Evolutionary conservation across 306 rosid species (phyloP).

Genomic region (Trifolium fragiferum): DNA sequence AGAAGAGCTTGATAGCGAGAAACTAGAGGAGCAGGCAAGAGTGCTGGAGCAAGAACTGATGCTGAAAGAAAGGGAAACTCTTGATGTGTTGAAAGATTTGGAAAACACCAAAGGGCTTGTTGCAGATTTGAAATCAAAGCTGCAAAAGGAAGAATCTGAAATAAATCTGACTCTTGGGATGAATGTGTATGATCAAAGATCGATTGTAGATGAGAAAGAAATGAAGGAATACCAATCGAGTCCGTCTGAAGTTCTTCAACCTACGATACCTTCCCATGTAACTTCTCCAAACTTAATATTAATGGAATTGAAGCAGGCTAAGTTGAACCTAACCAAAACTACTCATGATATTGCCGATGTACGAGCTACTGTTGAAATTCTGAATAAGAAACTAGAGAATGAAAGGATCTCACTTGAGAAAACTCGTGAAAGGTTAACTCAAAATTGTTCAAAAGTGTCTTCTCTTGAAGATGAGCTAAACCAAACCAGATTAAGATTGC

Average conservation of each 20-base stretch:
- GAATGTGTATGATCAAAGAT: constrained; percentile 15
- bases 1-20: constrained; percentile 35
- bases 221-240: constrained; percentile 33
- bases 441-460: constrained; percentile 60
- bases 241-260: constrained; percentile 13
- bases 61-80: constrained; percentile 56
- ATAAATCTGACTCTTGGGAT: constrained; percentile 3
- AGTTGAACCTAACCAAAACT: constrained; percentile 75
- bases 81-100: constrained; percentile 56
- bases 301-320: constrained; percentile 88
- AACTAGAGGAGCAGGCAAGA: constrained; percentile 48
- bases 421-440: constrained; percentile 70
- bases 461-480: constrained; percentile 82
- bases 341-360: constrained; percentile 74
- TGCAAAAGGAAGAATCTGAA: constrained; percentile 48
- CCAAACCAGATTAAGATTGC: constrained; percentile 66
- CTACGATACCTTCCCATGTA: constrained; percentile 27
- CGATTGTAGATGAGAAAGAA: constrained; percentile 27
- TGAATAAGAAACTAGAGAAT: constrained; percentile 73
- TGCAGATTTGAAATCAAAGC: constrained; percentile 48
- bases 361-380: constrained; percentile 62
- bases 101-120: constrained; percentile 54
- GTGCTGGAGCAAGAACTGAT: constrained; percentile 52
- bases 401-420: constrained; percentile 78
- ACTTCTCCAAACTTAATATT: constrained; percentile 47